Evolutionary conservation across 345 rosid species (phyloP).

Genomic region (Syzygium oleosum): DNA sequence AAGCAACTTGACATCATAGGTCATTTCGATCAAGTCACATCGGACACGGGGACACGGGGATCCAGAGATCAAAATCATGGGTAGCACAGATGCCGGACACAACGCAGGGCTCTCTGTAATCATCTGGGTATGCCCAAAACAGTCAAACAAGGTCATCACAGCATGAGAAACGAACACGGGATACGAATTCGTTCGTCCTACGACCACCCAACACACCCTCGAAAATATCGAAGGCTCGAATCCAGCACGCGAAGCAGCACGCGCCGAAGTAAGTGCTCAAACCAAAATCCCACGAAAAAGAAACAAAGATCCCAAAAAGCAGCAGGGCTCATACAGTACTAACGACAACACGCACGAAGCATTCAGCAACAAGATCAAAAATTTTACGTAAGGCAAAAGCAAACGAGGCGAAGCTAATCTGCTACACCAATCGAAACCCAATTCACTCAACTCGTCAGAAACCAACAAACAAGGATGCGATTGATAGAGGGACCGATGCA

Average conservation of each 20-base stretch:
- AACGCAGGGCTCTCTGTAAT: background rate
- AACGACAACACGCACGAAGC: background rate
- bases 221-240: background rate
- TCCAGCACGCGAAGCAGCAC: background rate
- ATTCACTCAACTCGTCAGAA: background rate
- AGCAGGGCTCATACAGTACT: background rate
- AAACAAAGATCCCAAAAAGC: background rate
- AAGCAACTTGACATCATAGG: background rate
- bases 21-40: background rate
- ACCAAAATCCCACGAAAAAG: background rate
- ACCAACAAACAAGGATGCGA: background rate
- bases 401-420: background rate
- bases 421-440: background rate
- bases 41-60: background rate
- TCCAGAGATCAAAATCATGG: background rate
- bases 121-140: background rate
- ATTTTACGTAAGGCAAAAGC: background rate
- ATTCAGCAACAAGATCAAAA: background rate
- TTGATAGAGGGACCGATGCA: background rate
- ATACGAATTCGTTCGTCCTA: background rate
- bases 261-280: background rate
- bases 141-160: background rate
- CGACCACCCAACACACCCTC: background rate
- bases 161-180: background rate
- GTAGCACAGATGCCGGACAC: background rate